phyloP scores from a whole-genome alignment of 495 filamentous ascomycete species.

The Immersiella caudata region DNA sequence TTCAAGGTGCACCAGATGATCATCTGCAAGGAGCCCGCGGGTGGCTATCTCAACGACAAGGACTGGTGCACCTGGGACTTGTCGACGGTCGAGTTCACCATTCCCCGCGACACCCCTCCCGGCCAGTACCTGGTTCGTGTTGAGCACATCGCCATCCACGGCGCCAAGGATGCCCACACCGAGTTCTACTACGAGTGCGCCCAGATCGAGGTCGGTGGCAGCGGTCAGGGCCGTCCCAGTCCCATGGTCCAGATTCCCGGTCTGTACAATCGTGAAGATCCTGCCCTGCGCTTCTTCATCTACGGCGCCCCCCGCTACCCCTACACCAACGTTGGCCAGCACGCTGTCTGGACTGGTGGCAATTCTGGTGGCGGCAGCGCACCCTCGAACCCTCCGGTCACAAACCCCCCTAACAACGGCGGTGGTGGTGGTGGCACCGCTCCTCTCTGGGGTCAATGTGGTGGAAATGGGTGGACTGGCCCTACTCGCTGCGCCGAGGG shows the following conservation, averaged over 20 bases:
- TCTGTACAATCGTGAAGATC: constrained; percentile 47
- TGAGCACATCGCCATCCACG: constrained; percentile 55
- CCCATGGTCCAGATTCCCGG: constrained; percentile 52
- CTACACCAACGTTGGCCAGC: constrained; percentile 21
- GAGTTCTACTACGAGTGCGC: constrained; percentile 54
- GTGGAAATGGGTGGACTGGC: constrained; percentile 16
- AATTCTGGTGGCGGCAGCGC: constrained; percentile 10
- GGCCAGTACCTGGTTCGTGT: constrained; percentile 57
- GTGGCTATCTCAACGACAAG: constrained; percentile 23
- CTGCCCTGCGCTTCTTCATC: constrained; percentile 43
- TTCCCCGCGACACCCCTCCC: constrained; percentile 42
- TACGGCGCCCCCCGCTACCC: constrained; percentile 17
- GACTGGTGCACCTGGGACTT: constrained; percentile 36
- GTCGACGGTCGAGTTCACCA: constrained; percentile 45
- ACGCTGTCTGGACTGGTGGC: constrained; percentile 21
- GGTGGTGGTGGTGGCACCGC: constrained; percentile 2
- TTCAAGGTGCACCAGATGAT: constrained; percentile 48
- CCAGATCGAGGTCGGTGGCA: constrained; percentile 52
- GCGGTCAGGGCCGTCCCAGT: constrained; percentile 43
- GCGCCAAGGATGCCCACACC: constrained; percentile 36
- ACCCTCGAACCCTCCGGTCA: constrained; percentile 2
- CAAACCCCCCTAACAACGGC: background rate
- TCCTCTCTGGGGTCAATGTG: constrained; percentile 23
- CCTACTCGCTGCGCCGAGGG: constrained; percentile 17
- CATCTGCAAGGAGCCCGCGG: constrained; percentile 22